Evolutionary conservation across 306 rosid genomes (phyloP), one percentile per base, ranked within the genome.

Genomic region (Gillenia trifoliata): DNA sequence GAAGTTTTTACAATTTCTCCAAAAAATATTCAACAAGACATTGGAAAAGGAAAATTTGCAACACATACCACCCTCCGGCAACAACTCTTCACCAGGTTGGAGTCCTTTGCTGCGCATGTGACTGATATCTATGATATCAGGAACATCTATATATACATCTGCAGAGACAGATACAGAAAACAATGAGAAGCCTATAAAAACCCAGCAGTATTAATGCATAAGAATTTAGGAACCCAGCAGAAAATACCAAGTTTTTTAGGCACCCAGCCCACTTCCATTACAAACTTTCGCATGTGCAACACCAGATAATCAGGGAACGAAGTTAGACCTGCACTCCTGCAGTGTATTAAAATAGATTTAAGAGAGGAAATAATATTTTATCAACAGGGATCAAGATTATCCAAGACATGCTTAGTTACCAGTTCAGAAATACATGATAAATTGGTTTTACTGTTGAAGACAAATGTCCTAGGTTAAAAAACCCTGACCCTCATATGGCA

Each of bases 91-190:
- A 69, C 94, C 94, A 13, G 86, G 79, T 77, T 86, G 92, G 40
- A 75, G 88, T 69, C 98, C 98, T 79, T 84, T 87, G 87, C 96
- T 87, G 45, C 91, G 92, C 96, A 90, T 89, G 79, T 86, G 95
- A 88, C 80, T 87, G 71, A 95, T 91, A 88, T 95, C 97, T 73
- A 95, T 92, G 82, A 92, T 79, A 83, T 95, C 99, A 61, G 99
- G 99, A 77, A 95, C 97, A 75, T 95, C 96, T 40, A 92, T 81
- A 69, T 94, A 92, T 69, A 94, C 98, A 94, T 94, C 99, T 94
- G 91, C 69, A 85, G 69, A 56, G 65, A 81, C 47, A 73, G 15
- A 83, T 45, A 70, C 7, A 47, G 11, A 4, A 30, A 77, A 56
- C 38, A 36, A 71, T 12, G 41, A 50, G 52, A 65, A 71, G 54